Percentiles rank a stretch among this genome's conserved stretches.
Conservation (phyloP, 371 early-diverging fungal species). For the Rhizopus stolonifer region DNA sequence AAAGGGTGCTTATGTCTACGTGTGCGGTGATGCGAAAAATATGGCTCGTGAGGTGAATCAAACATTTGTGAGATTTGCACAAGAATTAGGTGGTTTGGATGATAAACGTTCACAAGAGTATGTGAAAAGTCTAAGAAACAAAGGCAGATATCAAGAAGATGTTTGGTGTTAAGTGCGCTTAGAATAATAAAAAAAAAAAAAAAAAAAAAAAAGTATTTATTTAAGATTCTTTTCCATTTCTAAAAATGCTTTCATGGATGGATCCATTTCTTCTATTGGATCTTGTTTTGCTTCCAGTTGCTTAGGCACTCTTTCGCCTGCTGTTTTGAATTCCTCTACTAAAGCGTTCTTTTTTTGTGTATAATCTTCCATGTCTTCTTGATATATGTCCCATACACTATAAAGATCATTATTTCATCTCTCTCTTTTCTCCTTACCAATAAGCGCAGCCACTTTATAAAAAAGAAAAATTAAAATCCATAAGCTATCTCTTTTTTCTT, state of each 20-base stretch:
- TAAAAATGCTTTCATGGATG: conserved; percentile 45
- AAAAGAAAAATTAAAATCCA: neutral
- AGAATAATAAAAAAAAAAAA: conserved; percentile 7
- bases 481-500: neutral
- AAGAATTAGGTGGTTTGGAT: conserved; percentile 62
- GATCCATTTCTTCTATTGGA: conserved; percentile 40
- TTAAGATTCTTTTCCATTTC: conserved; percentile 42
- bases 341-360: conserved; percentile 23
- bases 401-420: neutral
- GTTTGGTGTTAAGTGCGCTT: conserved; percentile 75
- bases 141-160: conserved; percentile 92
- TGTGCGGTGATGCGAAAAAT: conserved; percentile 94
- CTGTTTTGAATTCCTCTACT: conserved; percentile 24
- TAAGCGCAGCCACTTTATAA: conserved; percentile 39
- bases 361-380: conserved; percentile 47
- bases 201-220: conserved; percentile 3
- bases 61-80: conserved; percentile 69
- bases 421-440: conserved; percentile 29
- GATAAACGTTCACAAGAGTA: conserved; percentile 73
- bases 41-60: conserved; percentile 94
- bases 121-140: conserved; percentile 79
- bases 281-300: conserved; percentile 21
- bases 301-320: conserved; percentile 27
- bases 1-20: conserved; percentile 80
- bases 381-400: conserved; percentile 51